Base-by-base conservation (phyloP, 2,329 filamentous ascomycete species). In the Pestalotiopsis sp. region DNA sequence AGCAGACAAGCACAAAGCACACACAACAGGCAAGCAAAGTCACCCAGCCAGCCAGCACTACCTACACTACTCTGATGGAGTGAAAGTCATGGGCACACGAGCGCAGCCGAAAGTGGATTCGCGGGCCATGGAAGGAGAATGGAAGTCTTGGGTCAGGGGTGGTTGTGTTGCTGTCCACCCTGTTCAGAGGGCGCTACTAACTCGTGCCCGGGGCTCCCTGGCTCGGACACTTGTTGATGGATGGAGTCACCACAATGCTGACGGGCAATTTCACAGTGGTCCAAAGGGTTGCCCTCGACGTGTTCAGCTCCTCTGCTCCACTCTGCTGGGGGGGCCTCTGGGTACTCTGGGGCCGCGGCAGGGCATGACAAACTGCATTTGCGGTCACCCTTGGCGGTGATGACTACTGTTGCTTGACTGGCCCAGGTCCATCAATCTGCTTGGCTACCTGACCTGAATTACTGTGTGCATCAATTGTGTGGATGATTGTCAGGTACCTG, bases 41-140 rank as follows among this genome's bases (percentile, higher is more conserved):
- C 31, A 36, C 31, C 31, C 6, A 36, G 31, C 31, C 31, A 36
- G 31, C 31, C 31, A 36, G 31, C 31, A 36, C 7, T 36, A 36
- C 13, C 20, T 23, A 23, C 20, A 23, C 20, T 23, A 23, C 20
- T 23, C 27, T 27, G 27, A 27, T 27, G 27, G 27, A 27, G 27
- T 27, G 27, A 13, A 27, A 59, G 57, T 36, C 23, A 27, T 59
- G 57, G 57, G 57, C 57, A 59, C 57, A 59, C 57, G 57, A 59
- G 57, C 57, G 57, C 17, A 59, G 57, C 57, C 57, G 57, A 59
- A 27, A 59, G 57, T 59, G 57, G 57, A 59, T 36, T 59, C 57
- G n/a, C 45, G 57, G 57, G 23, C 57, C 57, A 27, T 59, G 57
- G 57, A 59, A 27, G 27, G 57, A 27, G 23, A 36, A 27, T 27